These are phyloP conservation scores for Leptomonas pyrrhocoris DNA, from an alignment of 208 protist genomes.

Conservation along the genomic window DNA sequence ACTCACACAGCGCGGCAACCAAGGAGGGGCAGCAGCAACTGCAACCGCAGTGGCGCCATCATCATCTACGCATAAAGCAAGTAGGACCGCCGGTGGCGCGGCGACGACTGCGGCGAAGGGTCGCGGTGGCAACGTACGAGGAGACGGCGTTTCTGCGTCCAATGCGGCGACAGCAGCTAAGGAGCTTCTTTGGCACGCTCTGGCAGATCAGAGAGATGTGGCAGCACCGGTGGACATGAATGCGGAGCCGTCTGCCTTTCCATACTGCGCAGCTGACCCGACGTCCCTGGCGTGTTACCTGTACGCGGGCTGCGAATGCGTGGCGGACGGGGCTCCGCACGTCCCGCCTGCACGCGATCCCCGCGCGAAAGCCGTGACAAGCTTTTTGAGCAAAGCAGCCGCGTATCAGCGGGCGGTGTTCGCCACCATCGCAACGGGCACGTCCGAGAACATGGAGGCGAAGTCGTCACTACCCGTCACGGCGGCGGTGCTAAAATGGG, in stretches of 20 bases:
- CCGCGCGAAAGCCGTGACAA: conserved; percentile 19
- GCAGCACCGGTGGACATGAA: conserved; percentile 7
- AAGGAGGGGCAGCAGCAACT: neutral
- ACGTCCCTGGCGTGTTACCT: conserved; percentile 20
- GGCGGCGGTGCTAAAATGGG: conserved; percentile 23
- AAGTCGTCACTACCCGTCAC: conserved; percentile 13
- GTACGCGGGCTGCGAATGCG: conserved; percentile 1
- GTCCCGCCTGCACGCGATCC: neutral
- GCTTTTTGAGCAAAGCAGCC: conserved; percentile 11
- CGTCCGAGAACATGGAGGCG: neutral
- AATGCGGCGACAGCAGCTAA: neutral
- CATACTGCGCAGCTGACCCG: conserved; percentile 12
- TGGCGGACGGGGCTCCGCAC: neutral
- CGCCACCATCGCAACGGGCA: neutral
- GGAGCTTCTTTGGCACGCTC: neutral
- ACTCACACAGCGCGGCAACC: conserved; percentile 3
- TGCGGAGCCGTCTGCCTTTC: conserved; percentile 7
- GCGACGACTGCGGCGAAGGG: conserved; percentile 1
- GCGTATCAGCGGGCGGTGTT: conserved; percentile 22
- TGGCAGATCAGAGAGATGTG: neutral
- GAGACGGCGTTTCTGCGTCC: conserved; percentile 4
- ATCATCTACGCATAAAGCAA: neutral
- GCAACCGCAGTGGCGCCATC: no score
- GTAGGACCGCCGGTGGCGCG: neutral
- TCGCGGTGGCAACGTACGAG: conserved; percentile 9